Conservation (phyloP, 1,284 basidiomycete genomes). For the Mycosarcoma maydis region DNA sequence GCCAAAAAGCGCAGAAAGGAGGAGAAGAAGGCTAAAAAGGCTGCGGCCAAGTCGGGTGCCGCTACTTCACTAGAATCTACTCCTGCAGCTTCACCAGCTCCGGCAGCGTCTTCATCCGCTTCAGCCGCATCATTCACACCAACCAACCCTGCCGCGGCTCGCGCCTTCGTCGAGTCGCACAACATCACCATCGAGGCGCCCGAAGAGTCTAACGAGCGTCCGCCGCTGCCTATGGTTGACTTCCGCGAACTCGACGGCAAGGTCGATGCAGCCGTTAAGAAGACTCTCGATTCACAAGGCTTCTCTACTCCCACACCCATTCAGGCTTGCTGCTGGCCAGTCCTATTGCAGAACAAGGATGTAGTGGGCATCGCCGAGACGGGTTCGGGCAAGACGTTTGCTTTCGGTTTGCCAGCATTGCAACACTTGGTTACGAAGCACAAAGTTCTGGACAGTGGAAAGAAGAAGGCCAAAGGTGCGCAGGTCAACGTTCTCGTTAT, state of each 20-base stretch:
- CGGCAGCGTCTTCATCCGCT: slow-evolving; percentile 33
- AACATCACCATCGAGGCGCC: slow-evolving; percentile 65
- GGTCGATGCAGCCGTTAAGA: slow-evolving; percentile 72
- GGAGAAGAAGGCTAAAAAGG: slow-evolving; percentile 55
- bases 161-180: slow-evolving; percentile 60
- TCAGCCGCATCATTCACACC: slow-evolving; percentile 59
- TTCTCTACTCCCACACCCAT: slow-evolving; percentile 94
- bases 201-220: slow-evolving; percentile 68
- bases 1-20: slow-evolving; percentile 67
- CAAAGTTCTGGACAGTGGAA: slow-evolving; percentile 48
- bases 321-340: slow-evolving; percentile 95
- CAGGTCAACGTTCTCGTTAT: slow-evolving; percentile 83
- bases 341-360: slow-evolving; percentile 81
- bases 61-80: slow-evolving; percentile 31
- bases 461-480: slow-evolving; percentile 55
- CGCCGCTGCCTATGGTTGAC: slow-evolving; percentile 74
- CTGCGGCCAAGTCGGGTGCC: slow-evolving; percentile 34
- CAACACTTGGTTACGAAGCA: slow-evolving; percentile 73
- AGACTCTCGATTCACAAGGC: slow-evolving; percentile 72
- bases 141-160: slow-evolving; percentile 53
- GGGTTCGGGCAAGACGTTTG: slow-evolving; percentile 88
- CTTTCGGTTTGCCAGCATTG: slow-evolving; percentile 91
- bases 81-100: slow-evolving; percentile 46
- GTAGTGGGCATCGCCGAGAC: slow-evolving; percentile 98
- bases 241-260: slow-evolving; percentile 80